A percentile compares a stretch with the other conserved stretches of the same genome.
Conservation (phyloP, 305 asterid genomes). For the Fraxinus ornus region DNA sequence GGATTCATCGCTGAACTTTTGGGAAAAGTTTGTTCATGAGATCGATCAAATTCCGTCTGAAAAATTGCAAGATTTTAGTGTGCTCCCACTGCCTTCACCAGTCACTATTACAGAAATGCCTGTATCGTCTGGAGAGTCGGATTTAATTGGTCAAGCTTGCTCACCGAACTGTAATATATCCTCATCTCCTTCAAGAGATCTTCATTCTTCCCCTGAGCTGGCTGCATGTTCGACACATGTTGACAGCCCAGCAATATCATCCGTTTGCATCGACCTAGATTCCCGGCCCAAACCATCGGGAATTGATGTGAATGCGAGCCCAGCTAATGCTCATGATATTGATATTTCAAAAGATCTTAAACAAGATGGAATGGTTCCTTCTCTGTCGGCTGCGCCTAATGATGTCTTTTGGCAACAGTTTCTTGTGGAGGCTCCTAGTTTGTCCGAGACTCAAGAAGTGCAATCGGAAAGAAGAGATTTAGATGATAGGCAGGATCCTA, state of each 20-base stretch:
- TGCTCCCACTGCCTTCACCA: constrained; percentile 30
- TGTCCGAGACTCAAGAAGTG: constrained; percentile 32
- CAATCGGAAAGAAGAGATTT: constrained; percentile 38
- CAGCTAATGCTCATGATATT: constrained; percentile 26
- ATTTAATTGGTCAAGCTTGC: constrained; percentile 34
- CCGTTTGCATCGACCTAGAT: constrained; percentile 27
- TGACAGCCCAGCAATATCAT: constrained; percentile 40
- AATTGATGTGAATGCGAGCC: constrained; percentile 42
- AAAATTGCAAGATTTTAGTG: constrained; percentile 25
- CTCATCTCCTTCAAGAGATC: constrained; percentile 33
- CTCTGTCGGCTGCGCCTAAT: constrained; percentile 41
- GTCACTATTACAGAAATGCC: constrained; percentile 37
- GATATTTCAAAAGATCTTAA: constrained; percentile 21
- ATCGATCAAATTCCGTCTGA: constrained; percentile 28
- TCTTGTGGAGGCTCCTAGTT: constrained; percentile 56
- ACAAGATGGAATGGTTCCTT: constrained; percentile 13
- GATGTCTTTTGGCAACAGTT: constrained; percentile 85
- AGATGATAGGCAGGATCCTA: neutral
- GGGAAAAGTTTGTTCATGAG: constrained; percentile 49
- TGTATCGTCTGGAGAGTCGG: constrained; percentile 50
- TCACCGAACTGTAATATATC: constrained; percentile 32
- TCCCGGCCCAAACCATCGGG: constrained; percentile 15
- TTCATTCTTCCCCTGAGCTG: constrained; percentile 35
- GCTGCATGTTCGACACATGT: constrained; percentile 23
- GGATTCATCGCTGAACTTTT: constrained; percentile 51